Base-by-base conservation (phyloP, 805 yeast species). In the Candida morakotiae region DNA sequence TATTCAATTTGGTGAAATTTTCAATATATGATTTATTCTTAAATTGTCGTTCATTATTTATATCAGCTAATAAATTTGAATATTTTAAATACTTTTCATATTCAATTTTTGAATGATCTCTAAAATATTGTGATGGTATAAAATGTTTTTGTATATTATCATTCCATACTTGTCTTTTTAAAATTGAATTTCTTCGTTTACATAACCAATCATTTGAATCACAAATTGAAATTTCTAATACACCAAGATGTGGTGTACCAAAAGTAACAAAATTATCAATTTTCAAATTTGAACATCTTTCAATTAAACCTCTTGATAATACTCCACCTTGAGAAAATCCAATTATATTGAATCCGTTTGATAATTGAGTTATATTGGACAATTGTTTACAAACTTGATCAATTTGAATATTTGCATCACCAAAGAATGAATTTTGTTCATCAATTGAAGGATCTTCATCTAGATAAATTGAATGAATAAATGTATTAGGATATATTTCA, bases 241-340 rank as follows among this genome's bases (percentile, higher is more conserved):
- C 71, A 1, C 93, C 94, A 58, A 80, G 72, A 49, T 85, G 94
- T 0, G 94, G 95, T 1, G 87, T 78, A 0, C 95, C 95, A 58
- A 81, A 83, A 0, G 94, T 83, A 10, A 85, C 62, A 33, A 85
- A 60, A 21, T 67, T 77, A 35, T 71, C 56, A 2, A 82, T 64
- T 3, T 45, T 34, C 3, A 56, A 46, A 13, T 32, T 38, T 3
- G 64, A 56, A 56, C 91, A 85, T 17, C 73, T 56, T 51, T 86
- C 83, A 20, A 77, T 64, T 20, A 81, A 70, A 4, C 81, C 81
- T 31, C 95, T 59, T n/a, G 83, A 60, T 43, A 85, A 79, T n/a
- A 85, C 57, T 0, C 95, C 95, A 28, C 95, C 95, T 53, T 85
- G 95, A 0, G 91, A 83, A 46, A 82, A 80, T 4, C 95, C 95